These are phyloP conservation scores for Lactifluus volemus DNA, from an alignment of 768 basidiomycete species.

Conservation along the genomic window DNA sequence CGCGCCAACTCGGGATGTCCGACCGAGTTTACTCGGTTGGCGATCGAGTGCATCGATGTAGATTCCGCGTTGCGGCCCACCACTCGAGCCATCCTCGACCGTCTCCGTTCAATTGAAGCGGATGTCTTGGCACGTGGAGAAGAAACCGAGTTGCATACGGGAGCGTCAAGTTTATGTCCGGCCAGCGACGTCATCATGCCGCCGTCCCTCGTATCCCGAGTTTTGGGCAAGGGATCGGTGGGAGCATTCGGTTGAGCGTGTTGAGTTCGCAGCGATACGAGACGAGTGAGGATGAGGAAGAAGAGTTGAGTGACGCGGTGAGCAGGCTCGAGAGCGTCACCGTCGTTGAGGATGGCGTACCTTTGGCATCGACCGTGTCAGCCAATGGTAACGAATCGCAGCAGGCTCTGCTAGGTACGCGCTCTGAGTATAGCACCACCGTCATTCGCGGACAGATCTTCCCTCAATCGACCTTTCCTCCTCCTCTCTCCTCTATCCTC, in stretches of 20 bases:
- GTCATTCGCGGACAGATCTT: slow-evolving; percentile 45
- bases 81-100: slow-evolving; percentile 70
- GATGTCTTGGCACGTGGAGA: slow-evolving; percentile 64
- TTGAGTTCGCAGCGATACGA: slow-evolving; percentile 23
- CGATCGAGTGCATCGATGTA: slow-evolving; percentile 63
- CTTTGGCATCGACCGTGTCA: not conserved
- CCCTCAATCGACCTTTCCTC: slow-evolving; percentile 25
- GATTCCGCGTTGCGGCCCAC: slow-evolving; percentile 64
- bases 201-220: slow-evolving; percentile 74
- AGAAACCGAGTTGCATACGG: slow-evolving; percentile 70
- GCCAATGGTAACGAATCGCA: slow-evolving; percentile 5
- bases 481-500: slow-evolving; percentile 37
- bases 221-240: slow-evolving; percentile 67
- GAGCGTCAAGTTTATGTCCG: slow-evolving; percentile 75
- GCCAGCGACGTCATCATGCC: slow-evolving; percentile 49
- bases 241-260: slow-evolving; percentile 38
- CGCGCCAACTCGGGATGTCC: slow-evolving; percentile 73
- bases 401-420: slow-evolving; percentile 46
- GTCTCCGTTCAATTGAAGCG: slow-evolving; percentile 72
- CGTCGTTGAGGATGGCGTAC: slow-evolving; percentile 32
- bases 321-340: slow-evolving; percentile 43
- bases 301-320: slow-evolving; percentile 58
- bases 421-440: slow-evolving; percentile 61
- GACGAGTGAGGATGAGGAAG: slow-evolving; percentile 48
- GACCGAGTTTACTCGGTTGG: slow-evolving; percentile 62